Conservation (phyloP, 345 rosid species). For the Melaleuca quinquenervia region DNA sequence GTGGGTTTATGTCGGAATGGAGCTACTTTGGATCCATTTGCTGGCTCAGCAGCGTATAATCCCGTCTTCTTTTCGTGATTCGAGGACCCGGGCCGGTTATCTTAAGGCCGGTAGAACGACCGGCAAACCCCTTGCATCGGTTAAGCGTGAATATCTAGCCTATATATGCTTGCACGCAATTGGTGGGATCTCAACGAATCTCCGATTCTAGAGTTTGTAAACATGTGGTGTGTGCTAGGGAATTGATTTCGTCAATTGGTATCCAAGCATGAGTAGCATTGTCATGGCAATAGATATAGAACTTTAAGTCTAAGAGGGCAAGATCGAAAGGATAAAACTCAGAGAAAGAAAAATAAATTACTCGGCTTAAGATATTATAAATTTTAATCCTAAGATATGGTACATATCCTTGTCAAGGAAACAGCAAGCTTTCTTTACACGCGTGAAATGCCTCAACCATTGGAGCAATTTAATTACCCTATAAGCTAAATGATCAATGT, state of each 20-base stretch:
- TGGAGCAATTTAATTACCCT: neutral
- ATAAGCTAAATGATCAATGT: neutral
- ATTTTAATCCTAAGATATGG: neutral
- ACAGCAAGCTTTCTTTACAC: neutral
- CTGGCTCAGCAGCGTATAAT: neutral
- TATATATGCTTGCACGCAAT: too few species aligned
- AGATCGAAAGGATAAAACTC: neutral
- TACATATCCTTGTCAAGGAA: neutral
- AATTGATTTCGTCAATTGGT: neutral
- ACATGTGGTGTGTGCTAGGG: too few species aligned
- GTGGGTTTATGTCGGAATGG: neutral
- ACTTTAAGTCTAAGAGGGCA: neutral
- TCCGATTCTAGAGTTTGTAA: neutral
- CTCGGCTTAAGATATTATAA: neutral
- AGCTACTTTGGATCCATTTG: neutral
- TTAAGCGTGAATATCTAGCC: too few species aligned
- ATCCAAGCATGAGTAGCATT: neutral
- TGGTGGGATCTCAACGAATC: too few species aligned
- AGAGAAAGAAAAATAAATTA: neutral
- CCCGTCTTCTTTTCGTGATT: neutral
- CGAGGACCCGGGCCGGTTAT: neutral
- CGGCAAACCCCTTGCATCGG: too few species aligned
- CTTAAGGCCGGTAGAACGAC: neutral
- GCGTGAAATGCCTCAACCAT: neutral
- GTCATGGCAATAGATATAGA: neutral